These are phyloP conservation scores for Scedosporium boydii DNA, from an alignment of 2,329 filamentous ascomycete species.

Conservation along the genomic window DNA sequence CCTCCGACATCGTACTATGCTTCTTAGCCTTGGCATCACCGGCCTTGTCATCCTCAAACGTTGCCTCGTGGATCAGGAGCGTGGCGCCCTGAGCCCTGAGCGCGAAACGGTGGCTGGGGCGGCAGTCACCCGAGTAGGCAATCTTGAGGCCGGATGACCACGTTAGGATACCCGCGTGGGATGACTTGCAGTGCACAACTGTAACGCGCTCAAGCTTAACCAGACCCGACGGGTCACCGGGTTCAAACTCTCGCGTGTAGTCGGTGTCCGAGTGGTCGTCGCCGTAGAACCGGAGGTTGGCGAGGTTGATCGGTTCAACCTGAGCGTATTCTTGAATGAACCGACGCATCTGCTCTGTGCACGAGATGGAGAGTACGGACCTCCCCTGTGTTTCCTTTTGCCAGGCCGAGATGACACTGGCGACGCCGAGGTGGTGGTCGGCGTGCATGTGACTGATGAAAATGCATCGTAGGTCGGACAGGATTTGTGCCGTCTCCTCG, in stretches of 20 bases:
- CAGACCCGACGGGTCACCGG: slow-evolving; percentile 48
- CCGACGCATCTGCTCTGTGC: slow-evolving; percentile 59
- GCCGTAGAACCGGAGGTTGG: slow-evolving; percentile 28
- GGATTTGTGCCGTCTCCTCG: slow-evolving; percentile 55
- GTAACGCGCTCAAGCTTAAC: slow-evolving; percentile 52
- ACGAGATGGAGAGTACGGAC: slow-evolving; percentile 51
- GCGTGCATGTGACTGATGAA: slow-evolving; percentile 96
- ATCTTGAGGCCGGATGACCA: slow-evolving; percentile 76
- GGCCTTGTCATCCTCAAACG: slow-evolving; percentile 78
- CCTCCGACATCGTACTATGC: slow-evolving; percentile 82
- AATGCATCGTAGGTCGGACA: slow-evolving; percentile 71
- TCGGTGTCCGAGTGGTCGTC: slow-evolving; percentile 11
- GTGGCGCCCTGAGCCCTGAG: slow-evolving; percentile 65
- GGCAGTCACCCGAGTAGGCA: slow-evolving; percentile 89
- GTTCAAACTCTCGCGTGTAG: slow-evolving; percentile 22
- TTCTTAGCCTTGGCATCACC: slow-evolving; percentile 79
- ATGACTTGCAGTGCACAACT: slow-evolving; percentile 72
- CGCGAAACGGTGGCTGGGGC: slow-evolving; percentile 64
- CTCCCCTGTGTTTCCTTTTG: slow-evolving; percentile 41
- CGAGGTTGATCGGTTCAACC: slow-evolving; percentile 68
- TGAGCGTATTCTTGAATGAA: slow-evolving; percentile 74
- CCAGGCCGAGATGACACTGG: slow-evolving; percentile 77
- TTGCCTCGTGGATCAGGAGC: slow-evolving; percentile 88
- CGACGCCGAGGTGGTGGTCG: slow-evolving; percentile 85
- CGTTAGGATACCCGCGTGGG: slow-evolving; percentile 67